Evolutionary conservation across 2,329 filamentous ascomycete species (phyloP), one percentile per base, ranked within the genome.

Genomic region (Rhynchosporium secalis): DNA sequence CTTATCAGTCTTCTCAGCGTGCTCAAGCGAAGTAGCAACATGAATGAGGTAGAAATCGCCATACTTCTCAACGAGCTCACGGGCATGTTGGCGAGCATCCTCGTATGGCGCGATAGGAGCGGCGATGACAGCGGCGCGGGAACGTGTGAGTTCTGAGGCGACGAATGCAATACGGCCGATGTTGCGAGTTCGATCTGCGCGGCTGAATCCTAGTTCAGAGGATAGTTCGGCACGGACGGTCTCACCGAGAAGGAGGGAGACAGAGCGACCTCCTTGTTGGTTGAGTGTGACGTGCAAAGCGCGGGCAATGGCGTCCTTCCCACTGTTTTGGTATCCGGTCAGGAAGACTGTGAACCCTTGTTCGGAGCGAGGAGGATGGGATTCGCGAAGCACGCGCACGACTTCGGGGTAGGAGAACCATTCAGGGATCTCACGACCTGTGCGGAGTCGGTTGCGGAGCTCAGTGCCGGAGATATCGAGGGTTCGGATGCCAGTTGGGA

Each of bases 391-490:
- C 56, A 98, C 95, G 78, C 87, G 88, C 79, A 99, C 95, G 71
- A 99, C 95, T 81, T 99, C 95, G 66, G 95, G 94, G 83, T 99
- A 99, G 38, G 95, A 98, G 85, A 99, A 99, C 95, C 95, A 99
- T 79, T 96, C 92, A 71, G 95, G 95, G 72, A 99, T 99, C 71
- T 96, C 92, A 72, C 91, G 91, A 71, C 95, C 95, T 65, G 90
- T 96, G 73, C 90, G 88, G 68, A 99, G 88, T 72, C 95, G 91
- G 74, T 90, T 86, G 74, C 95, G 93, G 73, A 99, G 91, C 82
- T 99, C 95, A 65, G 89, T 92, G 65, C 89, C 89, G 43, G 88
- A 92, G 77, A 94, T 94, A 81, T 94, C 91, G 70, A 92, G 85
- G 58, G 94, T 98, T 77, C 91, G 91, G 73, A 89, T 83, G 69